Conservation (phyloP, 352 stramenopile species). For the Phytophthora sp. region DNA sequence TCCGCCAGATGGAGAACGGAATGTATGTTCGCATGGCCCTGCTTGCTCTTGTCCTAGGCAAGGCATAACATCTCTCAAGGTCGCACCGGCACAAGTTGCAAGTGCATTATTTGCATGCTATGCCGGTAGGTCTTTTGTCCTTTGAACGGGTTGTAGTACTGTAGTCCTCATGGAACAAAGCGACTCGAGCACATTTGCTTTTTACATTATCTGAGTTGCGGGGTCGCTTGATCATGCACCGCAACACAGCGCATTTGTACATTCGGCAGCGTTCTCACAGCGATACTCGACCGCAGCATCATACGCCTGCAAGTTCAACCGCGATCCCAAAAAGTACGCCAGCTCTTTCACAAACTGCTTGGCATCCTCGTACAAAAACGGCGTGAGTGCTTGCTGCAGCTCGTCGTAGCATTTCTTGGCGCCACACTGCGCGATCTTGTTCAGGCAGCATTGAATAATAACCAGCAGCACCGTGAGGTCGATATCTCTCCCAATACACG, state of each 20-base stretch:
- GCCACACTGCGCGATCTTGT: conserved; percentile 51
- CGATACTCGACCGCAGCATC: conserved; percentile 69
- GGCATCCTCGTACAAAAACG: conserved; percentile 73
- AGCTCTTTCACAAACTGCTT: conserved; percentile 66
- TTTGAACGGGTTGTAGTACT: conserved; percentile 6
- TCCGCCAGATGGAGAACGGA: conserved; percentile 98
- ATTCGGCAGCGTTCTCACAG: conserved; percentile 50
- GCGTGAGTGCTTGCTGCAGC: conserved; percentile 52
- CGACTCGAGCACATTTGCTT: conserved; percentile 2
- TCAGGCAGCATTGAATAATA: conserved; percentile 67
- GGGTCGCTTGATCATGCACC: conserved; percentile 5
- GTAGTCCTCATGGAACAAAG: conserved; percentile 29
- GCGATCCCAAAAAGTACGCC: conserved; percentile 66
- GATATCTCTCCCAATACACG: conserved; percentile 70
- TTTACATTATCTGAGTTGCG: conserved; percentile 16
- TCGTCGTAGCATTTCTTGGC: conserved; percentile 46
- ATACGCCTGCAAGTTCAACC: conserved; percentile 74
- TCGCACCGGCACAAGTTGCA: conserved; percentile 5
- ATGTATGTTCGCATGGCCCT: conserved; percentile 99
- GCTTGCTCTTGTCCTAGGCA: conserved; percentile 92
- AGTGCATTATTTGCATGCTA: conserved; percentile 1
- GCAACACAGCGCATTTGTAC: conserved; percentile 47
- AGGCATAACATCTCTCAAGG: conserved; percentile 48
- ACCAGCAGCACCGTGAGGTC: conserved; percentile 72
- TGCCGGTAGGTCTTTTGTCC: background rate